These are phyloP conservation scores for Mortierella polycephala DNA, from an alignment of 371 early-diverging fungal genomes.

Conservation along the genomic window DNA sequence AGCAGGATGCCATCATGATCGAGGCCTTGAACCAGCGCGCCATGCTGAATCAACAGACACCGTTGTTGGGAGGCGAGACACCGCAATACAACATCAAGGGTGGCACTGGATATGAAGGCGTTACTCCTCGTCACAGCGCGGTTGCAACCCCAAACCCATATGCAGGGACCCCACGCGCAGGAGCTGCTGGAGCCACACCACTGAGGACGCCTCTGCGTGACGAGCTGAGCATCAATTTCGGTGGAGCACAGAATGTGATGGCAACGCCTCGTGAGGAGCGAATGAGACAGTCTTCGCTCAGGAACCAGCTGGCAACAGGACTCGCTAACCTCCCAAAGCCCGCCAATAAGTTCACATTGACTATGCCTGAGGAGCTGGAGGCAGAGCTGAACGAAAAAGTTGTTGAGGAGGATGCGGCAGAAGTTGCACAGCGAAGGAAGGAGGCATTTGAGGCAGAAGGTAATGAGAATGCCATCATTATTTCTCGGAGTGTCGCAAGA, in stretches of 20 bases:
- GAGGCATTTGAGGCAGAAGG: constrained; percentile 59
- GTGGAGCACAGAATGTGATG: constrained; percentile 31
- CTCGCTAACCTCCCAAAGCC: constrained; percentile 86
- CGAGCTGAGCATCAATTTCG: constrained; percentile 61
- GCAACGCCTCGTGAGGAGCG: constrained; percentile 66
- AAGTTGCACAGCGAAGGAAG: constrained; percentile 68
- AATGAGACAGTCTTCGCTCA: constrained; percentile 63
- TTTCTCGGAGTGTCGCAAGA: background rate
- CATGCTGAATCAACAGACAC: constrained; percentile 84
- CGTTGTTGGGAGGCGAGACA: constrained; percentile 87
- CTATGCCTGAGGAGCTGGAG: constrained; percentile 78
- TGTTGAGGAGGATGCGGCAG: constrained; percentile 72
- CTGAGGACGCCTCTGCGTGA: constrained; percentile 66
- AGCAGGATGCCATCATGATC: constrained; percentile 75
- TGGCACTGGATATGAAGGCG: constrained; percentile 77
- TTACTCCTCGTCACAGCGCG: constrained; percentile 68
- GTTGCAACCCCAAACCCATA: constrained; percentile 91
- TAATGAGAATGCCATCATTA: background rate
- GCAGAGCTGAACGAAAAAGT: constrained; percentile 51
- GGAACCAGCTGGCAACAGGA: constrained; percentile 62
- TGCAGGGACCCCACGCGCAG: constrained; percentile 57
- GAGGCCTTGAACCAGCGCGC: constrained; percentile 89
- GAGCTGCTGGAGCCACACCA: constrained; percentile 56
- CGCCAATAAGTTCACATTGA: constrained; percentile 93
- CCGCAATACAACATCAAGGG: constrained; percentile 44